A percentile compares a stretch with the other conserved stretches of the same genome.
phyloP scores from a whole-genome alignment of 2,329 filamentous ascomycete species.

The Epichloe glyceriae region DNA sequence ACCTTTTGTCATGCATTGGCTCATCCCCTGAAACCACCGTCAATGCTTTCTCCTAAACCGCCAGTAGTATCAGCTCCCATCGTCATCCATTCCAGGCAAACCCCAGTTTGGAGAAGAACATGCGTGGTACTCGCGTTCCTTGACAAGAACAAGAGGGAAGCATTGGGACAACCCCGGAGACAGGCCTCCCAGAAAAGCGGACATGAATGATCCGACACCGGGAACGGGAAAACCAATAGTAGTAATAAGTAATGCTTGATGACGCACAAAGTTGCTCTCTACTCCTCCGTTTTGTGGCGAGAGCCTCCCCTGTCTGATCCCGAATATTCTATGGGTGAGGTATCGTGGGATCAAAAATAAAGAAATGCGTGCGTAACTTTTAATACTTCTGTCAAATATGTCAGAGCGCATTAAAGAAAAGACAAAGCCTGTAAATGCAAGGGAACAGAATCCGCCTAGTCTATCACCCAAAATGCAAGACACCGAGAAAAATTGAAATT shows the following conservation, averaged over 20 bases:
- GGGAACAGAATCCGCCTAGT: constrained; percentile 32
- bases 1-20: background rate
- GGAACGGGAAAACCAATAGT: background rate
- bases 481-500: constrained; percentile 19
- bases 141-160: background rate
- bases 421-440: constrained; percentile 15
- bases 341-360: constrained; percentile 30
- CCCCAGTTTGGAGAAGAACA: background rate
- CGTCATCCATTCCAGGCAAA: background rate
- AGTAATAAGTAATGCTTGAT: constrained; percentile 2
- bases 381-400: constrained; percentile 30
- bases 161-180: background rate
- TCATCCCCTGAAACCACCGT: constrained; percentile 3
- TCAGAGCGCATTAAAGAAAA: constrained; percentile 5
- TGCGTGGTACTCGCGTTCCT: background rate
- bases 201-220: constrained; percentile 1
- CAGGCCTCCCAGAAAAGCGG: background rate
- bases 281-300: constrained; percentile 16
- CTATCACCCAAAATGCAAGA: constrained; percentile 39
- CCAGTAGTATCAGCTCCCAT: background rate
- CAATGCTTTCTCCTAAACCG: background rate
- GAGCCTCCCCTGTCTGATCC: constrained; percentile 17
- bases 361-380: constrained; percentile 31
- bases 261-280: constrained; percentile 4
- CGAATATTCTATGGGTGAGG: constrained; percentile 33